A percentile compares a stretch with the other conserved stretches of the same genome.
phyloP scores from a whole-genome alignment of 768 basidiomycete genomes.

The Lyophyllum atratum region DNA sequence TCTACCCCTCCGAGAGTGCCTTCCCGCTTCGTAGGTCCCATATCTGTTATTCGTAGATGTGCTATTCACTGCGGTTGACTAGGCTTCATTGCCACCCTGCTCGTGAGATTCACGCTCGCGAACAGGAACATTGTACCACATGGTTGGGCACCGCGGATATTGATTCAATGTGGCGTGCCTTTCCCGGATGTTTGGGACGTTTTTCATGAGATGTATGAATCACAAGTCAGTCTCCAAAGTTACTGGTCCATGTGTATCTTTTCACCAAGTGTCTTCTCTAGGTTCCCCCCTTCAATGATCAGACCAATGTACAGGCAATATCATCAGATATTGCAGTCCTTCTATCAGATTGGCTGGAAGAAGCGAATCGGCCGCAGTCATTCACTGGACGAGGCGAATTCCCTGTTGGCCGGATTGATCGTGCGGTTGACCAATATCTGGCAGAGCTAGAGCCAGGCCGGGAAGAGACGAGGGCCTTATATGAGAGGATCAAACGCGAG shows the following conservation, averaged over 20 bases:
- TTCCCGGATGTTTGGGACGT: conserved; percentile 84
- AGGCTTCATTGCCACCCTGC: conserved; percentile 77
- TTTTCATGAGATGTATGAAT: conserved; percentile 85
- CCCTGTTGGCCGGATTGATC: conserved; percentile 77
- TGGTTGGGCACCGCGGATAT: conserved; percentile 82
- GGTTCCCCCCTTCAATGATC: conserved; percentile 85
- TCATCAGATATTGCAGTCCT: conserved; percentile 82
- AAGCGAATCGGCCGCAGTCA: conserved; percentile 72
- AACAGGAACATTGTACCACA: conserved; percentile 57
- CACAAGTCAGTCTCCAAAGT: conserved; percentile 59
- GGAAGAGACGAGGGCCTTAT: conserved; percentile 60
- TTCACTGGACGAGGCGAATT: conserved; percentile 63
- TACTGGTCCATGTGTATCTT: not conserved
- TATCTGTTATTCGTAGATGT: conserved; percentile 1
- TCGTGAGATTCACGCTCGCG: conserved; percentile 73
- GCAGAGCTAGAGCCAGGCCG: conserved; percentile 65
- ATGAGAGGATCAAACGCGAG: conserved; percentile 72
- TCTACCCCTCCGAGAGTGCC: conserved; percentile 88
- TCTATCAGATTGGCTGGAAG: conserved; percentile 80
- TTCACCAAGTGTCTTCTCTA: conserved; percentile 25
- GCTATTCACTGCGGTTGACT: conserved; percentile 6
- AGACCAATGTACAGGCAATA: conserved; percentile 75
- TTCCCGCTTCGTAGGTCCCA: conserved; percentile 80
- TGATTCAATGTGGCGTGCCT: conserved; percentile 82
- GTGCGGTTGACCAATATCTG: conserved; percentile 73